These are phyloP conservation scores for Aspergillus sclerotioniger DNA, from an alignment of 495 filamentous ascomycete genomes.

Conservation along the genomic window DNA sequence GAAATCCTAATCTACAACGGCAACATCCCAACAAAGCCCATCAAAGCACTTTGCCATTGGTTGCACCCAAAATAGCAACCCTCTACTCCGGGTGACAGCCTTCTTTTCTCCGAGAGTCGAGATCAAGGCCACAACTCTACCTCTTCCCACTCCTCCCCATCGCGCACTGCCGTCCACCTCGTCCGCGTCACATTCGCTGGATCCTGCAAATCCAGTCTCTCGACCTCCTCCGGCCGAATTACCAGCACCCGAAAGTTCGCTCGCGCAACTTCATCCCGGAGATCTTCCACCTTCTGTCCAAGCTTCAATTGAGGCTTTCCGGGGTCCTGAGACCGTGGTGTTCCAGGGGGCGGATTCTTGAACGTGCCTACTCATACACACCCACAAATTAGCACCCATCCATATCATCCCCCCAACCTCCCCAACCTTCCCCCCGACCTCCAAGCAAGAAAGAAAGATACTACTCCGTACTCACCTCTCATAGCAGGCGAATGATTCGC, in stretches of 20 bases:
- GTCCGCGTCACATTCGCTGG: slow-evolving; percentile 62
- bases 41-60: not conserved
- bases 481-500: slow-evolving; percentile 77
- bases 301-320: slow-evolving; percentile 51
- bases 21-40: not conserved
- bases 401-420: not conserved
- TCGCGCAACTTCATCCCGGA: slow-evolving; percentile 66
- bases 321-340: slow-evolving; percentile 45
- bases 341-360: slow-evolving; percentile 72
- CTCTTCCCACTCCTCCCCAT: slow-evolving; percentile 60
- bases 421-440: not conserved
- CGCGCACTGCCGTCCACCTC: slow-evolving; percentile 54
- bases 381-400: not conserved
- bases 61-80: not conserved
- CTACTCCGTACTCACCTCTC: slow-evolving; percentile 63
- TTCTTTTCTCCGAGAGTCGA: no score
- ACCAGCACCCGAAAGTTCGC: slow-evolving; percentile 83
- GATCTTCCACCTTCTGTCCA: slow-evolving; percentile 66
- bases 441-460: slow-evolving; percentile 3
- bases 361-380: slow-evolving; percentile 55
- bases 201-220: slow-evolving; percentile 71
- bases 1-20: no score
- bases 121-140: slow-evolving; percentile 79
- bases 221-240: slow-evolving; percentile 76
- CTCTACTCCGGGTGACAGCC: no score